A percentile compares a stretch with the other conserved stretches of the same genome.
phyloP scores from a whole-genome alignment of 2,329 filamentous ascomycete species.

The Alternaria sp. region DNA sequence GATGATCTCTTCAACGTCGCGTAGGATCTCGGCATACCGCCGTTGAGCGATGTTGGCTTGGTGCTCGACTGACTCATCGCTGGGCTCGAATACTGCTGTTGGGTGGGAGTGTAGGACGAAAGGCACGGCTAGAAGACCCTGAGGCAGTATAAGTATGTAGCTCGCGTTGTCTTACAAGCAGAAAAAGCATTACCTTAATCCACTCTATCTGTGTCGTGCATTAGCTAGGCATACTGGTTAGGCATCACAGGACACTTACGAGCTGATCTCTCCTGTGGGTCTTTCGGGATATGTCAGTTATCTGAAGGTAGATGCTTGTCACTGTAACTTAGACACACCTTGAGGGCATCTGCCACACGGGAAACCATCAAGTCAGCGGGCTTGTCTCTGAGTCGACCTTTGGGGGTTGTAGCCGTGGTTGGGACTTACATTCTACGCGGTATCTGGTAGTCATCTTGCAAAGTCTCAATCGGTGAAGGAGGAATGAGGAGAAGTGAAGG shows the following conservation, averaged over 20 bases:
- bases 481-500: constrained; percentile 7
- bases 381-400: neutral
- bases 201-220: constrained; percentile 69
- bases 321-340: constrained; percentile 54
- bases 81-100: constrained; percentile 79
- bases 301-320: neutral
- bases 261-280: constrained; percentile 91
- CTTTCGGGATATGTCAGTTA: constrained; percentile 55
- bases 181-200: constrained; percentile 72
- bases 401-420: neutral
- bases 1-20: constrained; percentile 89
- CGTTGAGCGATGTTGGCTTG: constrained; percentile 83
- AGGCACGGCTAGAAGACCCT: constrained; percentile 80
- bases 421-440: constrained; percentile 41
- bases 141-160: neutral
- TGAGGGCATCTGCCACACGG: constrained; percentile 63
- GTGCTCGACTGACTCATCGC: constrained; percentile 67
- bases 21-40: constrained; percentile 93
- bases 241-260: constrained; percentile 61
- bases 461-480: neutral
- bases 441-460: constrained; percentile 51
- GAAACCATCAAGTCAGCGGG: constrained; percentile 21
- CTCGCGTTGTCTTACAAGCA: neutral
- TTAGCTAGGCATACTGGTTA: constrained; percentile 14
- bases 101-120: constrained; percentile 97